phyloP scores from a whole-genome alignment of 352 stramenopile species.

The Phytophthora sp. region DNA sequence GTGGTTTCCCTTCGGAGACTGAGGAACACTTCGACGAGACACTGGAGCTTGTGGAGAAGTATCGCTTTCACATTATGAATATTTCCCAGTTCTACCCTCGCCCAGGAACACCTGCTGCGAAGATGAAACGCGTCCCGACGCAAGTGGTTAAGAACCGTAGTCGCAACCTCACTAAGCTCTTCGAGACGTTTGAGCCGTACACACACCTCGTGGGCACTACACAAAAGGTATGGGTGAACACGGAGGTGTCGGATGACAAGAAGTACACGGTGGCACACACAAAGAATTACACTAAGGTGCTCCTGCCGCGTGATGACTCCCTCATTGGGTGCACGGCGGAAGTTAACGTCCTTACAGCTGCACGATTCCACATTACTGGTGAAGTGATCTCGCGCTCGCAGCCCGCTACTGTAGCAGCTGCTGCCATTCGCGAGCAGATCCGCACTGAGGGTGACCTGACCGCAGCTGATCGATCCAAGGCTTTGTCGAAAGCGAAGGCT shows the following conservation, averaged over 20 bases:
- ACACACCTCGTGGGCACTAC: constrained; percentile 59
- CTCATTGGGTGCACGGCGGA: constrained; percentile 77
- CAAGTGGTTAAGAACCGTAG: constrained; percentile 91
- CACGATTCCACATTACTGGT: constrained; percentile 81
- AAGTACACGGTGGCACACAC: constrained; percentile 88
- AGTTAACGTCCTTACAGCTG: constrained; percentile 56
- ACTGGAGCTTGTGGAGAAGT: constrained; percentile 86
- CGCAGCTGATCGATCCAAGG: constrained; percentile 32
- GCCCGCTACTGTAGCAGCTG: constrained; percentile 54
- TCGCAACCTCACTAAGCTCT: constrained; percentile 83
- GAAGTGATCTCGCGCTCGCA: constrained; percentile 64
- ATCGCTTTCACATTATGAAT: constrained; percentile 92
- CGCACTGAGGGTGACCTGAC: constrained; percentile 42
- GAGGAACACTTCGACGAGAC: constrained; percentile 91
- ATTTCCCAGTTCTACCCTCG: constrained; percentile 95
- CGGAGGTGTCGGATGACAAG: constrained; percentile 82
- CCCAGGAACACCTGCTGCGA: constrained; percentile 89
- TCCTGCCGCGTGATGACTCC: constrained; percentile 74
- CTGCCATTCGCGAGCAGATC: constrained; percentile 60
- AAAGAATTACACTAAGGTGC: constrained; percentile 94
- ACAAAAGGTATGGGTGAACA: constrained; percentile 85
- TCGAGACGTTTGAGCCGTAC: constrained; percentile 88
- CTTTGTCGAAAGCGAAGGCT: constrained; percentile 33
- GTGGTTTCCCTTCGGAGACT: constrained; percentile 90
- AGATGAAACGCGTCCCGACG: constrained; percentile 89